A percentile compares a stretch with the other conserved stretches of the same genome.
Conservation (phyloP, 352 stramenopile genomes). For the Hyaloperonospora arabidopsidis region DNA sequence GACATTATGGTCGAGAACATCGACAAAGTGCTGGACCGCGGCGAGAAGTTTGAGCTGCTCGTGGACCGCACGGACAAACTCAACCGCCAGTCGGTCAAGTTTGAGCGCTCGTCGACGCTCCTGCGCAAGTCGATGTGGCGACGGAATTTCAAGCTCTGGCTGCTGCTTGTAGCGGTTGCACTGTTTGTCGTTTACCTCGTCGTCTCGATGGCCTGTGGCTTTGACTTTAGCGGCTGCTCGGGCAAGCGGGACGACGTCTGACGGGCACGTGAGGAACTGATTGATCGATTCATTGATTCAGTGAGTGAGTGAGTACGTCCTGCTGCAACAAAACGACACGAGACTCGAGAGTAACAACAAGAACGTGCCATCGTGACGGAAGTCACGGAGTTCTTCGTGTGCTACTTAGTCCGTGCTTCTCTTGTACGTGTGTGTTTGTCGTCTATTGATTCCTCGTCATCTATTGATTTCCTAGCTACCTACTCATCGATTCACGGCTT, state of each 20-base stretch:
- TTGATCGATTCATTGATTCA: too few relatives aligned
- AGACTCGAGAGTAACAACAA: too few relatives aligned
- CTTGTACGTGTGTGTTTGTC: conserved; percentile 1
- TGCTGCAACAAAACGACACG: background rate
- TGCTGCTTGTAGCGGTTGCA: conserved; percentile 63
- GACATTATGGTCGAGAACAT: conserved; percentile 99
- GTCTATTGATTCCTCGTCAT: conserved; percentile 1
- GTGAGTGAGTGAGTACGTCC: background rate
- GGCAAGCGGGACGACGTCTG: conserved; percentile 40
- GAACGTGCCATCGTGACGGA: too few relatives aligned
- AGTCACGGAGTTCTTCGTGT: background rate
- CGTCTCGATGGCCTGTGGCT: conserved; percentile 82
- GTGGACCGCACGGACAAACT: conserved; percentile 92
- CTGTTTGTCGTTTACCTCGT: conserved; percentile 83
- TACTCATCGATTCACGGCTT: conserved; percentile 22
- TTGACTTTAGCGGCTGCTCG: conserved; percentile 75
- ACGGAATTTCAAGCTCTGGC: conserved; percentile 84
- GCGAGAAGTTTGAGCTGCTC: conserved; percentile 97
- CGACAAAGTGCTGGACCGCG: conserved; percentile 96
- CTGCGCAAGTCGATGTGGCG: conserved; percentile 86
- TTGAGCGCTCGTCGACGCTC: conserved; percentile 87
- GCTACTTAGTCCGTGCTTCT: background rate
- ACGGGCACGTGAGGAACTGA: background rate
- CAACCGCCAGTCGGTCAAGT: conserved; percentile 95
- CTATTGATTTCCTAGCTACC: conserved; percentile 7